phyloP scores from a whole-genome alignment of 176 grass and related monocot genomes.

The Triticum turgidum region DNA sequence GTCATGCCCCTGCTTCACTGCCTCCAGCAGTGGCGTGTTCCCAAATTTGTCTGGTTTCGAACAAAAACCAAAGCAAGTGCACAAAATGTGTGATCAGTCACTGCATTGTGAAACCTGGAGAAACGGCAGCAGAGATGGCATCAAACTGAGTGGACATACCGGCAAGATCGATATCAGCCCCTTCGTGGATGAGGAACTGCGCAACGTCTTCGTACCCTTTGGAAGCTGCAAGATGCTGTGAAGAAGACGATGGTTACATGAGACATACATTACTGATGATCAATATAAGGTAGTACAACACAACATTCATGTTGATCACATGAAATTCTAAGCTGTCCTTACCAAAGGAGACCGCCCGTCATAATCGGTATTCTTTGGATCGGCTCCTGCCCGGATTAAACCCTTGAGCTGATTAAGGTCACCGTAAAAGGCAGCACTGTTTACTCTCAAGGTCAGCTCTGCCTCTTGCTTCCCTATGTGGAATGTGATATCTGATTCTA shows the following conservation, averaged over 20 bases:
- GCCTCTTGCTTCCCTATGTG: constrained; percentile 93
- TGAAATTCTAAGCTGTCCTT: not conserved
- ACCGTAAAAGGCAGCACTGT: constrained; percentile 75
- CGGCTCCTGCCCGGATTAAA: constrained; percentile 77
- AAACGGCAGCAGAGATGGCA: not conserved
- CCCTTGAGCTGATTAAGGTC: constrained; percentile 75
- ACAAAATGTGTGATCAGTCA: not conserved
- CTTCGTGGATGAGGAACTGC: constrained; percentile 71
- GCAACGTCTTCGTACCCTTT: constrained; percentile 81
- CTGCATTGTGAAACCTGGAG: not conserved
- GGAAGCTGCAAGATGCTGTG: constrained; percentile 80
- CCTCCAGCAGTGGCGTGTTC: constrained; percentile 85
- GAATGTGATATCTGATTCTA: constrained; percentile 87
- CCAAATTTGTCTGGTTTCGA: constrained; percentile 74
- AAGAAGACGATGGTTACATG: not conserved
- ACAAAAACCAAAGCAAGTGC: not conserved
- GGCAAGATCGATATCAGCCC: constrained; percentile 62
- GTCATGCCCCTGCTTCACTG: constrained; percentile 72
- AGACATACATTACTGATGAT: not conserved
- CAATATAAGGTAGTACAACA: not conserved
- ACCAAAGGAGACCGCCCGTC: constrained; percentile 90
- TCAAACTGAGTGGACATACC: constrained; percentile 38
- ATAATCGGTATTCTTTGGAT: constrained; percentile 88
- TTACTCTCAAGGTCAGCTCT: constrained; percentile 80
- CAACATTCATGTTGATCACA: not conserved